Evolutionary conservation across 2,329 filamentous ascomycete genomes (phyloP).

Genomic region (Claviceps sp.): DNA sequence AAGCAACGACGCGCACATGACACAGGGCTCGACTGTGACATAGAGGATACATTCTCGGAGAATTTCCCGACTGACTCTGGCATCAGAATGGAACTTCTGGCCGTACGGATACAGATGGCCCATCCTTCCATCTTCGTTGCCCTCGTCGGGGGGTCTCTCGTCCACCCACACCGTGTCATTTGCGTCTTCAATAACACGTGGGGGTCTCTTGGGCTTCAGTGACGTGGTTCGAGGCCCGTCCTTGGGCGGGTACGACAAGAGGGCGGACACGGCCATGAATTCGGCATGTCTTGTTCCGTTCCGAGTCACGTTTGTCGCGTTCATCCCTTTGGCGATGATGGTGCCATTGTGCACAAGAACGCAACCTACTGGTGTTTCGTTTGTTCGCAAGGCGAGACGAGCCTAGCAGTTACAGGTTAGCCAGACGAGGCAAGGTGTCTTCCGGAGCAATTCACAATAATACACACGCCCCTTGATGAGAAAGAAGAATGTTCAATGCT

Average conservation of each 20-base stretch:
- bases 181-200: constrained; percentile 6
- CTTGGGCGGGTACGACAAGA: constrained; percentile 30
- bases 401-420: constrained; percentile 39
- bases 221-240: constrained; percentile 17
- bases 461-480: background rate
- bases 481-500: background rate
- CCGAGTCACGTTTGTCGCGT: constrained; percentile 84
- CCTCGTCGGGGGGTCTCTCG: constrained; percentile 21
- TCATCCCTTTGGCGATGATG: constrained; percentile 85
- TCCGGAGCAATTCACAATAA: background rate
- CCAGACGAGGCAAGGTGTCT: background rate
- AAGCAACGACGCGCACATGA: constrained; percentile 94
- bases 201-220: constrained; percentile 21
- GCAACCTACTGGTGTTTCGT: constrained; percentile 94
- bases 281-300: constrained; percentile 92
- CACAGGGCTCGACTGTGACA: constrained; percentile 94
- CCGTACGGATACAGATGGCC: constrained; percentile 48
- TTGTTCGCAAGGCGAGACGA: constrained; percentile 66
- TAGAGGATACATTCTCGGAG: constrained; percentile 68
- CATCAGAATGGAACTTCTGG: constrained; percentile 40
- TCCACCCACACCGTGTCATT: constrained; percentile 14
- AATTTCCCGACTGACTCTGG: constrained; percentile 51
- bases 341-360: constrained; percentile 71
- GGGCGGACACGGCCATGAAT: constrained; percentile 65
- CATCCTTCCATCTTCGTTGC: constrained; percentile 39